Evolutionary conservation across 176 grass and related monocot genomes (phyloP).

Genomic region (Triticum timopheevii): DNA sequence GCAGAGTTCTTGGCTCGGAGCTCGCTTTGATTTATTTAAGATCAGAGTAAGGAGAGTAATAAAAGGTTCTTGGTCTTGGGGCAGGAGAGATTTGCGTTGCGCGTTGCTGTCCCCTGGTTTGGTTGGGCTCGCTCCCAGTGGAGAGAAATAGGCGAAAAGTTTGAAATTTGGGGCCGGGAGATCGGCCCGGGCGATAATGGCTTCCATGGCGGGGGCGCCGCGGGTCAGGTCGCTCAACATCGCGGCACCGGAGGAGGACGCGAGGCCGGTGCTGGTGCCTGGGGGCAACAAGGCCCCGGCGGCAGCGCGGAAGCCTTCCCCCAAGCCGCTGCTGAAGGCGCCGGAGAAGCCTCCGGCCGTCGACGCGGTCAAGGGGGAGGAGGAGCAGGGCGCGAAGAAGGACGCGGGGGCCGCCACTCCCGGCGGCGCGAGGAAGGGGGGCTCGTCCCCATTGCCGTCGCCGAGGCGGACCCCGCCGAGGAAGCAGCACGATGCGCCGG

Average conservation of each 20-base stretch:
- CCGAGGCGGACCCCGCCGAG: conserved; percentile 37
- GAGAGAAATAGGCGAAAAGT: background rate
- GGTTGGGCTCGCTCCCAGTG: background rate
- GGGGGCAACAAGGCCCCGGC: conserved; percentile 74
- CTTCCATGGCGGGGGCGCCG: conserved; percentile 74
- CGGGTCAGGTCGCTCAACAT: conserved; percentile 76
- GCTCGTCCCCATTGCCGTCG: conserved; percentile 3
- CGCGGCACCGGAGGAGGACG: conserved; percentile 46
- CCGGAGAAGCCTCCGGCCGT: conserved; percentile 12
- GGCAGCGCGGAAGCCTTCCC: conserved; percentile 49
- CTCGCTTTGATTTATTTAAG: background rate
- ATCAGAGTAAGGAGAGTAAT: background rate
- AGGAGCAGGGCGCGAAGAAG: conserved; percentile 32
- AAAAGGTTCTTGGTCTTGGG: conserved; percentile 12
- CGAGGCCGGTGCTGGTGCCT: conserved; percentile 71
- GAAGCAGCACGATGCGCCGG: conserved; percentile 46
- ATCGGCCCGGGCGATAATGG: conserved; percentile 27
- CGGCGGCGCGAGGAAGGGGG: background rate
- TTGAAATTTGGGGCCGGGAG: conserved; percentile 37
- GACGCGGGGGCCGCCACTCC: background rate
- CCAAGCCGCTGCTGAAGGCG: conserved; percentile 54
- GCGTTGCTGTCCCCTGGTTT: background rate
- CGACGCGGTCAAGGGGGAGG: conserved; percentile 8
- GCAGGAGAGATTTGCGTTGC: background rate
- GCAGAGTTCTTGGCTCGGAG: conserved; percentile 30